Evolutionary conservation across 164 flowering plant genomes (phyloP).

Genomic region (Magnolia kwangsiensis): DNA sequence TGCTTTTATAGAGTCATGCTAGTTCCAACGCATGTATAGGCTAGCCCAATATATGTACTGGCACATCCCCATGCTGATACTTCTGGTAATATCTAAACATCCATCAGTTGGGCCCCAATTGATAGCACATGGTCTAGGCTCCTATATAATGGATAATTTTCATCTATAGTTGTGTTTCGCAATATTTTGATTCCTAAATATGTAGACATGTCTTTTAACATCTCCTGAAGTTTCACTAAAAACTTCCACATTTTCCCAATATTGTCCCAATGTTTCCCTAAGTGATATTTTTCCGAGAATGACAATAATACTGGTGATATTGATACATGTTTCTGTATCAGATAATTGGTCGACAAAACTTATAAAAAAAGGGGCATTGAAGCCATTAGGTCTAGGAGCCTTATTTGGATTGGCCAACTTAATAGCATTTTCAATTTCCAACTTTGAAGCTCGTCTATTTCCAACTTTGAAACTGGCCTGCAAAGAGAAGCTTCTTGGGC

Average conservation of each 20-base stretch:
- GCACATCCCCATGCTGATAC: background rate
- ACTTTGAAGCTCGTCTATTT: background rate
- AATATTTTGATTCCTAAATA: no score
- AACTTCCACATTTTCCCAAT: no score
- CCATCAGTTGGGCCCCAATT: background rate
- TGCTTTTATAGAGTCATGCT: background rate
- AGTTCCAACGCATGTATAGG: background rate
- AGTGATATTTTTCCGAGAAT: no score
- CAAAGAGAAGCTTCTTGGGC: background rate
- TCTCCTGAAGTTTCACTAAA: no score
- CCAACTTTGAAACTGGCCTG: background rate
- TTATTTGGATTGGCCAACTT: background rate
- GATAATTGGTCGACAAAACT: background rate
- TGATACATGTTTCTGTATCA: no score
- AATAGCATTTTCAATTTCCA: background rate
- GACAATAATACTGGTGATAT: no score
- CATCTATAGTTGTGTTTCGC: no score
- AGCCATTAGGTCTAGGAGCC: background rate
- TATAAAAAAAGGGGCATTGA: background rate
- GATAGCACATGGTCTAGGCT: no score
- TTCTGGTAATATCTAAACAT: background rate
- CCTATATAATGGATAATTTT: no score
- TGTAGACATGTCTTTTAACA: no score
- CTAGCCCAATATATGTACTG: background rate
- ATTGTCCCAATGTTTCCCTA: no score